Base-by-base conservation (phyloP, 805 yeast species). In the Yarrowia sp. region DNA sequence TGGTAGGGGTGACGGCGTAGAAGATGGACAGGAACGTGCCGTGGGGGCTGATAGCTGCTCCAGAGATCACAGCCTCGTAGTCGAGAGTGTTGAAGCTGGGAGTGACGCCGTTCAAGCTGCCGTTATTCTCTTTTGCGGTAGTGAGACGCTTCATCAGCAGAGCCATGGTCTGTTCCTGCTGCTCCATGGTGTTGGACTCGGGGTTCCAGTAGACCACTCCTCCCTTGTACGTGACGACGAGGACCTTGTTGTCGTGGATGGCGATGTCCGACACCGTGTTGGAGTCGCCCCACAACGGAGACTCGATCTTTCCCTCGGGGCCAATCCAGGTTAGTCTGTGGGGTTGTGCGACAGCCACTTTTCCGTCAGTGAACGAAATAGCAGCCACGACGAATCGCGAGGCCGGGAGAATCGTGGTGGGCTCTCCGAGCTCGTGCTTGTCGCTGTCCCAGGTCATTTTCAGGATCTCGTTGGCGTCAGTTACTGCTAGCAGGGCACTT, bases 71-170 rank as follows among this genome's bases (percentile, higher is more conserved):
- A 3, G 47, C 46, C 38, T 55, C 47, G 29, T 55, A 55, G 13
- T 55, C 61, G 4, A 55, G 42, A 35, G 58, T 51, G 32, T 51
- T 51, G 42, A 51, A 35, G 16, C 58, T 51, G 7, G 58, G 58
- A 0, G 58, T 51, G 4, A 51, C 58, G 3, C 58, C 58, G 42
- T 51, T 51, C 24, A 51, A 32, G 12, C 42, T 51, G 4, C 58
- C 58, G 10, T 51, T 51, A 8, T 51, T 51, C 18, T 51, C 58
- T 13, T 51, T 51, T 3, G 58, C 58, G 2, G 58, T 33, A 1
- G 58, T 51, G 16, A 51, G 22, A 9, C 58, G 32, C 18, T 51
- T 51, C 58, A 51, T 32, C 4, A 51, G 32, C 24, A 51, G 12
- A 19, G 42, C 58, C 58, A 51, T 51, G 13, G 58, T 35, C 32